Evolutionary conservation across 805 yeast species (phyloP), one percentile per base, ranked within the genome.

Genomic region (Kuraishia floccosa): DNA sequence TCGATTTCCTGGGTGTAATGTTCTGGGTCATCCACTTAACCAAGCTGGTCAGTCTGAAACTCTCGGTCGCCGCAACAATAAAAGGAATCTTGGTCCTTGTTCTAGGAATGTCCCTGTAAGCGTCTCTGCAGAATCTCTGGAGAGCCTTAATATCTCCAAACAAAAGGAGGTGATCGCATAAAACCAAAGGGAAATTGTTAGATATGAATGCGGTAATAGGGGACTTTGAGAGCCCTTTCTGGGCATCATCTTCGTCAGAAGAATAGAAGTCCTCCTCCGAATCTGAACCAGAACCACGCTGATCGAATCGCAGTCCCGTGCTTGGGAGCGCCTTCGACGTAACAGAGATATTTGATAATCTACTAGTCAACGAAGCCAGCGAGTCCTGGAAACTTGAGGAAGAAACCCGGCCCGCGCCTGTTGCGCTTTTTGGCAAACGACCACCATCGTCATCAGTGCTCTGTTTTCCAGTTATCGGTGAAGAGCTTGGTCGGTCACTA

Each of bases 1-100:
- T 13, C 9, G 8, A 14, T 23, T 21, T 21, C 22, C 16, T 15
- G 6, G 19, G n/a, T n/a, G 17, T 5, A 8, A 26, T 9, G 28
- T 13, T 15, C 16, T 16, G 12, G 11, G 10, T 23, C 17, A 22
- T 16, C 32, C 32, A 23, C 8, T 15, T 12, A 15, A 39, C 27
- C 30, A 40, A 25, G 11, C 35, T 23, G 13, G 27, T 37, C n/a
- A 31, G 25, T 24, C 24, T 39, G 31, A 40, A 39, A 9, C 31
- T 38, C 22, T 35, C 34, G 14, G 28, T 28, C 29, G 30, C 31
- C 3, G 25, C 32, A 8, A 32, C 12, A 15, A 23, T 18, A 15
- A 39, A 31, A 15, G 39, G 27, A 6, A 37, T 27, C 12, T 32
- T 25, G 5, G 39, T 30, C 8, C 25, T 28, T n/a, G 34, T 35